Conservation (phyloP, 441 rosid genomes). For the Populus hybrid region DNA sequence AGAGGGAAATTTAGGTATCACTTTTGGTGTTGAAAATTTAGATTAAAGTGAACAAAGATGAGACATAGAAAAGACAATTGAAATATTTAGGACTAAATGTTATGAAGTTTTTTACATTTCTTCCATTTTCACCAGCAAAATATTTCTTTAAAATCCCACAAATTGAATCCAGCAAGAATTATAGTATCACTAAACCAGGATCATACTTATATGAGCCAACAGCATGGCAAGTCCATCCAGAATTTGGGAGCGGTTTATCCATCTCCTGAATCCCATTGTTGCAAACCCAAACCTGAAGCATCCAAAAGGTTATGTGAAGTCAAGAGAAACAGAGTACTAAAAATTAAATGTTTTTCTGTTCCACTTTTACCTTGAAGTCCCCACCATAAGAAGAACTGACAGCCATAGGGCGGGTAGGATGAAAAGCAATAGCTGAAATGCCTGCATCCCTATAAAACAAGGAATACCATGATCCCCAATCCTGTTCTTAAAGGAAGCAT, state of each 20-base stretch:
- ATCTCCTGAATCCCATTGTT: conserved; percentile 40
- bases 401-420: conserved; percentile 72
- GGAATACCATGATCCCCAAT: background rate
- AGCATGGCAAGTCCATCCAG: conserved; percentile 87
- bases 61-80: background rate
- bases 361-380: conserved; percentile 80
- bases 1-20: background rate
- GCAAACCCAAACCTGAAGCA: conserved; percentile 72
- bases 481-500: background rate
- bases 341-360: conserved; percentile 1
- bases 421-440: conserved; percentile 74
- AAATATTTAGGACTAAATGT: background rate
- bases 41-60: background rate
- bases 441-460: conserved; percentile 62
- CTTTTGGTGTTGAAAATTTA: background rate
- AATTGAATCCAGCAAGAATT: background rate
- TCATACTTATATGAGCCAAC: conserved; percentile 92
- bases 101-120: background rate
- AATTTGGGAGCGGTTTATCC: conserved; percentile 37
- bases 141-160: background rate
- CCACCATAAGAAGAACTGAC: conserved; percentile 86
- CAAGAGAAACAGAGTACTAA: background rate
- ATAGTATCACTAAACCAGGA: conserved; percentile 12
- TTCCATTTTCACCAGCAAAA: background rate
- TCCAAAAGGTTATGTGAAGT: conserved; percentile 8